Evolutionary conservation across 768 basidiomycete species (phyloP), one percentile per base, ranked within the genome.

Genomic region (Agaricus blazei): DNA sequence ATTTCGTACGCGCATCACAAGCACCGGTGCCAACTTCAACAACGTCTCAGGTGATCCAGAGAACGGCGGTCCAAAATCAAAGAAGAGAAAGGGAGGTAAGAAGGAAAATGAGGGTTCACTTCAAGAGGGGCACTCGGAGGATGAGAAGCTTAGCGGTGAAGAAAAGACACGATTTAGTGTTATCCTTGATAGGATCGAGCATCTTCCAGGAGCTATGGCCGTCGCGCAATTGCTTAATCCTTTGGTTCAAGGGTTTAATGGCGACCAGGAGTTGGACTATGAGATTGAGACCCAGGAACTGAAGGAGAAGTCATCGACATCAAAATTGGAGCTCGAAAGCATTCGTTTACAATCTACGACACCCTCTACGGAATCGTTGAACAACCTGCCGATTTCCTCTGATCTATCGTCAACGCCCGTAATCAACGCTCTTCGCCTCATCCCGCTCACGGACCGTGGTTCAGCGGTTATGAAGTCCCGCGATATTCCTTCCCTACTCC

Each of bases 381-480:
- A 2, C 15, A 4, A 34, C 31, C n/a, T 53, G 52, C 26, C 56
- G n/a, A n/a, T 34, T 27, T 38, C 45, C 12, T 28, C 42, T 31
- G 24, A 11, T 11, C 23, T 29, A 8, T n/a, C 4, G 11, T 23
- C 38, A 4, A 40, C 36, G n/a, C 66, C 88, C 24, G 68, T 67
- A n/a, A 65, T 88, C 4, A 84, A 89, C 48, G 93, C 93, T 0
- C 75, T 98, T 6, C 86, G 94, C 5, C 78, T 98, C 14, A 87
- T 98, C 59, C 94, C 97, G 67, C 61, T 81, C 65, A 82, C 90
- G 48, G 90, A 96, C 50, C 90, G 96, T 59, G 87, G 87, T 3
- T 93, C 91, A 1, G 87, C 88, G 1, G 85, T 96, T 51, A 87
- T 98, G 82, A 89, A 85, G 64, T 92, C 90, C 3, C 84, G 87